Base-by-base conservation (phyloP, 2,329 filamentous ascomycete genomes). In the Colletotrichum sp. region DNA sequence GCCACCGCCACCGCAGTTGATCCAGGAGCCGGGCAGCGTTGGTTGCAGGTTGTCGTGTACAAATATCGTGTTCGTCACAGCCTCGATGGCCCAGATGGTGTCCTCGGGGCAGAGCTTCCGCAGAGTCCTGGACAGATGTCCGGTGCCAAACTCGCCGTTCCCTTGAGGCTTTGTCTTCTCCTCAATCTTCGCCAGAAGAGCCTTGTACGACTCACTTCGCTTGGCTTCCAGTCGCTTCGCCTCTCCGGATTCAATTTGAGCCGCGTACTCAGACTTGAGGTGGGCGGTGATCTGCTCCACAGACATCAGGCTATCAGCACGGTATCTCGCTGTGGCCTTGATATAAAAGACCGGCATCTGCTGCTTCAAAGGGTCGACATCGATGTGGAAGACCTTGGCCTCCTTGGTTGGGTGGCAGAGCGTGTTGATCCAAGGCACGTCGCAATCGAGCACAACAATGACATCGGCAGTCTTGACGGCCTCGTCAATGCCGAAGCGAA, bases 341-440 rank as follows among this genome's bases (percentile, higher is more conserved):
- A 96, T 90, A 79, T 95, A 96, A 80, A 93, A 93, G 22, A 95
- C 87, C 0, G 93, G 93, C 88, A 95, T 95, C 82, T 93, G 89
- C 82, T 93, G 91, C 85, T 94, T 94, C 28, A 93, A 84, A 2
- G 92, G 91, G 78, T 94, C 92, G 64, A 92, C 87, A 78, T 94
- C 92, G 59, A 94, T 88, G 79, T 94, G 92, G 84, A 91, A 93
- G 71, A 94, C 85, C 77, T 86, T 87, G 25, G 90, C 89, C 19
- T 88, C 86, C 4, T 85, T 82, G 2, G 83, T 83, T 0, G 92
- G 92, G 78, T 87, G 87, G 83, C 90, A 92, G 19, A 92, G 91
- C 0, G 95, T 97, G n/a, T 93, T 93, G 71, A 98, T 96, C 95
- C 96, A 98, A 0, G 96, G 96, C 0, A 98, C 95, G 81, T 98